A percentile compares a stretch with the other conserved stretches of the same genome.
Conservation (phyloP, 2,329 filamentous ascomycete species). For the Dactylellina leptospora region DNA sequence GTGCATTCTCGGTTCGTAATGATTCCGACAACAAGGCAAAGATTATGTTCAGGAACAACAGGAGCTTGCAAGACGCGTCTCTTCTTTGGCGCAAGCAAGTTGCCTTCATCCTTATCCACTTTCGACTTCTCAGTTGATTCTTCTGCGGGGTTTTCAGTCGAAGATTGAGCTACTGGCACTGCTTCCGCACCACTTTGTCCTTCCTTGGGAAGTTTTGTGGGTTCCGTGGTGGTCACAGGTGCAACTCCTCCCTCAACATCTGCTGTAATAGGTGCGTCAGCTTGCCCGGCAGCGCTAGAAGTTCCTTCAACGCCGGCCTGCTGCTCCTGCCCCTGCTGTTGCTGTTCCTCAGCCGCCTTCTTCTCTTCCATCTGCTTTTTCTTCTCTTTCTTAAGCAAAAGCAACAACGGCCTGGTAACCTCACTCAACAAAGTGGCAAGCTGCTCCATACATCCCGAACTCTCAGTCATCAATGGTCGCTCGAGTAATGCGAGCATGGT, state of each 20-base stretch:
- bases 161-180: not conserved
- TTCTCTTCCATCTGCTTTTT: conserved; percentile 69
- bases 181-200: conserved; percentile 14
- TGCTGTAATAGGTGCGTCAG: not conserved
- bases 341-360: conserved; percentile 62
- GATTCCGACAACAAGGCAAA: conserved; percentile 94
- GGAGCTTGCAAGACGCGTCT: conserved; percentile 77
- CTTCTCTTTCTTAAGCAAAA: conserved; percentile 82
- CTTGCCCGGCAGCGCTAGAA: not conserved
- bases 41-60: conserved; percentile 84
- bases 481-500: conserved; percentile 87
- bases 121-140: conserved; percentile 52
- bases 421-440: conserved; percentile 85
- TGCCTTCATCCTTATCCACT: conserved; percentile 45
- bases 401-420: conserved; percentile 85
- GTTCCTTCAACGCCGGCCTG: conserved; percentile 12
- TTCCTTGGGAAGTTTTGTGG: not conserved
- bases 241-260: conserved; percentile 11
- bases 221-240: conserved; percentile 15
- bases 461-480: conserved; percentile 95
- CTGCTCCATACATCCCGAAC: conserved; percentile 94
- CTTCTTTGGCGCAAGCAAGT: conserved; percentile 63
- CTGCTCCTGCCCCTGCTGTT: conserved; percentile 53
- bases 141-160: conserved; percentile 55
- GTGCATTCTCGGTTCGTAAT: conserved; percentile 95